phyloP scores from a whole-genome alignment of 495 filamentous ascomycete genomes.

The Massariosphaeria phaeospora region DNA sequence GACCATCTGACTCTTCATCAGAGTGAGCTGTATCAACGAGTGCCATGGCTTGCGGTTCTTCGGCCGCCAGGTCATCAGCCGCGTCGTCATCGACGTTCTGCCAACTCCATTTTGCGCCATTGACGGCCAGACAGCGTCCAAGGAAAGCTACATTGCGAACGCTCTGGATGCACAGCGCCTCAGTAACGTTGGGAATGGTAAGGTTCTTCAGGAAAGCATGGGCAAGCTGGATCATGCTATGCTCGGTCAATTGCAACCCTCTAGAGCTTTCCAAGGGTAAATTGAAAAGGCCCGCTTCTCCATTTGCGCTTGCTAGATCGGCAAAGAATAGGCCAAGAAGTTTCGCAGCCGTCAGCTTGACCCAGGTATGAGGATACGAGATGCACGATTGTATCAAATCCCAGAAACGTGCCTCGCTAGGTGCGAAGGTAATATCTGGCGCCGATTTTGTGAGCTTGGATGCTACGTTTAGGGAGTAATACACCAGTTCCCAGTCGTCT shows the following conservation, averaged over 20 bases:
- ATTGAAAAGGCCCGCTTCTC: constrained; percentile 46
- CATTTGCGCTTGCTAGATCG: constrained; percentile 64
- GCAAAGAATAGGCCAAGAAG: constrained; percentile 73
- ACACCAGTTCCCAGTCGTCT: constrained; percentile 73
- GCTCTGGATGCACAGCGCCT: constrained; percentile 64
- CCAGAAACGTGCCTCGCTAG: constrained; percentile 60
- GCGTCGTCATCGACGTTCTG: constrained; percentile 39
- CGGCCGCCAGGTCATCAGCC: constrained; percentile 38
- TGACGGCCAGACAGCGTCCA: constrained; percentile 60
- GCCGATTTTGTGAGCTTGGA: constrained; percentile 63
- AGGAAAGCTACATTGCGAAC: constrained; percentile 76
- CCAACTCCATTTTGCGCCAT: constrained; percentile 48
- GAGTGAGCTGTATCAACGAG: constrained; percentile 39
- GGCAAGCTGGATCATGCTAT: constrained; percentile 62
- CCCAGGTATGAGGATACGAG: constrained; percentile 65
- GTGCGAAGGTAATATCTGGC: constrained; percentile 56
- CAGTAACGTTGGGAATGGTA: constrained; percentile 57
- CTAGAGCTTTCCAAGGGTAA: constrained; percentile 64
- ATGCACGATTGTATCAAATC: constrained; percentile 57
- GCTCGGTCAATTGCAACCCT: constrained; percentile 61
- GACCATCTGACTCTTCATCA: constrained; percentile 32
- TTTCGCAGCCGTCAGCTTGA: constrained; percentile 70
- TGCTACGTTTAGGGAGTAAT: constrained; percentile 64
- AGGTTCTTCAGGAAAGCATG: constrained; percentile 61
- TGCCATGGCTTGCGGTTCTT: constrained; percentile 43